Base-by-base conservation (phyloP, 352 stramenopile species). In the Pythium folliculosum region DNA sequence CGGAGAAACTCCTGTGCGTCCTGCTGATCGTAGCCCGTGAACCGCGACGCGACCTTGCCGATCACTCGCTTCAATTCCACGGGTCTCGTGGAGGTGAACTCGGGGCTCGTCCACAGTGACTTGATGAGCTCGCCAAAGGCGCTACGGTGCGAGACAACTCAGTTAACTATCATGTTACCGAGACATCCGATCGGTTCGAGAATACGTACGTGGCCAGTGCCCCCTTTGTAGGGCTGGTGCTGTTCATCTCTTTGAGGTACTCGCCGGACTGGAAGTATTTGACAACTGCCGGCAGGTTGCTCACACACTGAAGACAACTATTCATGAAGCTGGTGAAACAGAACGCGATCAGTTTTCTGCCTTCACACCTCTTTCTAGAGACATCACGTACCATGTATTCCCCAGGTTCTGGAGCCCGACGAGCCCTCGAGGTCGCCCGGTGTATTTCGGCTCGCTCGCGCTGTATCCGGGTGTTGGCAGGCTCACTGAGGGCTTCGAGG, bases 11-110 rank as follows among this genome's bases (percentile, higher is more conserved):
- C 87, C 73, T 99, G 97, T 55, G 90, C 91, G 67, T 99, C 97
- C 67, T 99, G 97, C 75, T 99, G 97, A 74, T 98, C 95, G 68
- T 97, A 98, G 19, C 98, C 98, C 12, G 96, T 97, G 69, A 99
- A 99, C 74, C 98, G 94, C 21, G 96, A 94, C 2, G 92, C 92
- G 70, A 98, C 98, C 10, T 83, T 84, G 50, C 87, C 89, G 14
- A 99, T 88, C 22, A 80, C 83, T n/a, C 84, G 75, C 65, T 94
- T 95, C 27, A 95, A 65, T 19, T 71, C 82, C 10, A 72, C 75
- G 0, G 90, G 86, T 5, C 81, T 78, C 5, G 81, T 91, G 23
- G 78, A 68, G 59, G 85, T 91, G 7, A 86, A 84, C 48, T 89
- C 93, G 25, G 88, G 85, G 30, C 94, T 93, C 51, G 90, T 91